A percentile compares a stretch with the other conserved stretches of the same genome.
Evolutionary conservation across 768 basidiomycete species (phyloP).

Genomic region (Auricularia cornea): DNA sequence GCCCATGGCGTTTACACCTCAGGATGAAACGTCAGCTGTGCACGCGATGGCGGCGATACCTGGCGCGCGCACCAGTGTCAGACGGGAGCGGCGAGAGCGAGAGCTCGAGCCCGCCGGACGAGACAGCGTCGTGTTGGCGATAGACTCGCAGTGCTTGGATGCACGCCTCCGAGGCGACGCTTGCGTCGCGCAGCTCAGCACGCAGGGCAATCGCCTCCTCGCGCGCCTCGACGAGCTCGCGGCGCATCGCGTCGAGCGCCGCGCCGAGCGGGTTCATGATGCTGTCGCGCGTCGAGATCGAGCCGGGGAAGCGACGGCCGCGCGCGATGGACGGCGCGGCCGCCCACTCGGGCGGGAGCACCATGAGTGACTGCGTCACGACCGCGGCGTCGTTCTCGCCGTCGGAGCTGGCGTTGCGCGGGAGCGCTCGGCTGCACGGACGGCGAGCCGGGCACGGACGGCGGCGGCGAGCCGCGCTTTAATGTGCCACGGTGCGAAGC

Average conservation of each 20-base stretch:
- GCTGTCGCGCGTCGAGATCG: conserved; percentile 26
- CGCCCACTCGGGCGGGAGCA: conserved; percentile 2
- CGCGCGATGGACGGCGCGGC: conserved; percentile 8
- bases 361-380: conserved; percentile 4
- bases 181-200: conserved; percentile 64
- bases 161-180: conserved; percentile 82
- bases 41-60: neutral
- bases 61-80: conserved; percentile 5
- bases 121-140: conserved; percentile 37
- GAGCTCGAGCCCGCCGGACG: conserved; percentile 5
- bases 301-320: conserved; percentile 22
- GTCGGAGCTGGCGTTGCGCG: conserved; percentile 37
- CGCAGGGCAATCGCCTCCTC: conserved; percentile 54
- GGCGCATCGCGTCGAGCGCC: conserved; percentile 51
- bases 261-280: conserved; percentile 12
- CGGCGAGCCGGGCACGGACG: neutral
- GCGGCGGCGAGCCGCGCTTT: conserved; percentile 1
- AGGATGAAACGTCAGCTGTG: too few species aligned
- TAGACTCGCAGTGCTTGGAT: conserved; percentile 77
- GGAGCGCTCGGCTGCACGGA: neutral
- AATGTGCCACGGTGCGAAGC: conserved; percentile 58
- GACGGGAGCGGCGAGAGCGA: conserved; percentile 17
- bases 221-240: conserved; percentile 49
- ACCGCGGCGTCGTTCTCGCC: conserved; percentile 32
- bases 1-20: conserved; percentile 4